Evolutionary conservation across 768 basidiomycete species (phyloP), one percentile per base, ranked within the genome.

Genomic region (Tubosaeta sp.): DNA sequence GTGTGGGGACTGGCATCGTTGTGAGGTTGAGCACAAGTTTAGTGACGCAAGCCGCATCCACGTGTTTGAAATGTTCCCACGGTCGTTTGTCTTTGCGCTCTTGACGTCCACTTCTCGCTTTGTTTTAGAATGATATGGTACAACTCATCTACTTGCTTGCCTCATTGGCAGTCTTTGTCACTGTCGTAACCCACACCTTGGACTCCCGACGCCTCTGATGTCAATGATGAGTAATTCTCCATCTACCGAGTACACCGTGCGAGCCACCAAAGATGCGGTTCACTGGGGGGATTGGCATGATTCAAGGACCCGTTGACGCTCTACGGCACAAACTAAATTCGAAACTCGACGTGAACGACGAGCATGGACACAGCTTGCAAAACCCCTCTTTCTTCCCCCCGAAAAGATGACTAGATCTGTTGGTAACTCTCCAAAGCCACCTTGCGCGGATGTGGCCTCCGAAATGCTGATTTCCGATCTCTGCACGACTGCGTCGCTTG

Each of bases 71-170:
- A 4, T 13, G 18, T 55, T 55, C 54, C 35, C 54, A 55, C 53
- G 53, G 35, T 38, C 30, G 1, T 7, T n/a, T 18, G 31, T 35
- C 34, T 35, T n/a, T n/a, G n/a, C n/a, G n/a, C n/a, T n/a, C n/a
- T n/a, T n/a, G n/a, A n/a, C n/a, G n/a, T n/a, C n/a, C n/a, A n/a
- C n/a, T n/a, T n/a, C n/a, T n/a, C n/a, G n/a, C n/a, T n/a, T n/a
- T n/a, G n/a, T n/a, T n/a, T n/a, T 77, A 77, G 73, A 71, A 72
- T 39, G 78, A 84, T 44, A 67, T 74, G 39, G 59, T 84, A n/a
- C 86, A 87, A 58, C 60, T 73, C 4, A 76, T 86, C 67, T 87
- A 90, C 57, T 69, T 90, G 2, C 55, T 81, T 22, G 82, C 86
- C 12, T 87, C 86, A 11, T 62, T 81, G 30, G 67, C 84, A 0